Evolutionary conservation across 805 yeast species (phyloP).

Genomic region (Cyberlindnera japonica): DNA sequence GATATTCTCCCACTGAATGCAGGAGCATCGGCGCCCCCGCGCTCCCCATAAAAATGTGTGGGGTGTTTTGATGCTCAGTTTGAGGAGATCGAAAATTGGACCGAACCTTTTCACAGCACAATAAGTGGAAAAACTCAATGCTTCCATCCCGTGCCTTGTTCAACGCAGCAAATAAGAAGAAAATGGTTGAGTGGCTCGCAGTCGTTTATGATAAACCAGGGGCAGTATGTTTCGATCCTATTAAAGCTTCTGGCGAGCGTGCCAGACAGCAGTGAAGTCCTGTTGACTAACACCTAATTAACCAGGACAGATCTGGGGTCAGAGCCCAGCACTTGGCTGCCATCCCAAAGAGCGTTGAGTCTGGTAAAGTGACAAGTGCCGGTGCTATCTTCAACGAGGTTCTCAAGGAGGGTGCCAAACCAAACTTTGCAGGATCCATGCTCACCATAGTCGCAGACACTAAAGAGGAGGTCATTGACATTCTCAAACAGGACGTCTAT

Average conservation of each 20-base stretch:
- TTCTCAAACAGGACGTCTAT: slow-evolving; percentile 62
- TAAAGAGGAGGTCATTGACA: slow-evolving; percentile 60
- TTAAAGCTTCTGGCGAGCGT: no score
- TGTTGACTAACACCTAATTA: neutral
- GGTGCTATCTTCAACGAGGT: slow-evolving; percentile 51
- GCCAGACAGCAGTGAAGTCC: no score
- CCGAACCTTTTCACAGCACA: no score
- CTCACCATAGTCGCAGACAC: slow-evolving; percentile 61
- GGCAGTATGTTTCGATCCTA: slow-evolving; percentile 22
- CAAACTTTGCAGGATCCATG: slow-evolving; percentile 64
- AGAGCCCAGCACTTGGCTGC: slow-evolving; percentile 53
- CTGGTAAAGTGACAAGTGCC: slow-evolving; percentile 44
- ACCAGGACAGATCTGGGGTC: slow-evolving; percentile 43
- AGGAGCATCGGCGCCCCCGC: no score
- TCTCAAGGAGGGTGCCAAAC: slow-evolving; percentile 36
- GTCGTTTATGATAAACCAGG: slow-evolving; percentile 68
- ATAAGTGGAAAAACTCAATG: no score
- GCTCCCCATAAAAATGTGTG: no score
- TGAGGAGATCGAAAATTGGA: no score
- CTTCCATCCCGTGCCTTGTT: slow-evolving; percentile 11
- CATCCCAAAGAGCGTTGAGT: slow-evolving; percentile 39
- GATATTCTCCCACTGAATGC: no score
- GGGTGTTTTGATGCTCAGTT: no score
- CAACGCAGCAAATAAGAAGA: slow-evolving; percentile 13
- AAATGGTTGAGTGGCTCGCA: slow-evolving; percentile 62